These are phyloP conservation scores for Kokia cookei DNA, from an alignment of 441 rosid species.

Conservation along the genomic window DNA sequence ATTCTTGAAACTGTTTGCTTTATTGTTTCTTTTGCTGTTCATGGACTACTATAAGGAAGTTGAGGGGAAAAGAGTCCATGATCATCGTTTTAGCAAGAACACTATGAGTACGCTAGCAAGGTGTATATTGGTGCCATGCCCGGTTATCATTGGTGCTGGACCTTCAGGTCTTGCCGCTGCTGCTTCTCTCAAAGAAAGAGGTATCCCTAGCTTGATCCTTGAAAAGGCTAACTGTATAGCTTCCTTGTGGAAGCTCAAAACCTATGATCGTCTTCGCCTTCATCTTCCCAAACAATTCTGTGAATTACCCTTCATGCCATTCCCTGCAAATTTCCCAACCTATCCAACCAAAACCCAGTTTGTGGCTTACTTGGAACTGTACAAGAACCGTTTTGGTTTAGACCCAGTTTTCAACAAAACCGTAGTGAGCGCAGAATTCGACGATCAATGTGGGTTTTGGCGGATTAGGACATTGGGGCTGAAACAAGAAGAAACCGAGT, in stretches of 20 bases:
- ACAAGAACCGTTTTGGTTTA: conserved; percentile 31
- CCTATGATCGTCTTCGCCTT: conserved; percentile 81
- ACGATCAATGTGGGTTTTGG: conserved; percentile 43
- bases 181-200: conserved; percentile 59
- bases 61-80: conserved; percentile 55
- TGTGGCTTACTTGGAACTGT: conserved; percentile 43
- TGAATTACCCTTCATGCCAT: conserved; percentile 64
- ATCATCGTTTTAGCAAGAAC: conserved; percentile 36
- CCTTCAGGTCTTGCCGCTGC: conserved; percentile 77
- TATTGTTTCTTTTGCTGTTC: neutral
- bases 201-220: conserved; percentile 53
- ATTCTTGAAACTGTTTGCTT: neutral
- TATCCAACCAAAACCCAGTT: conserved; percentile 78
- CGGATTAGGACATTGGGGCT: conserved; percentile 36
- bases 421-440: conserved; percentile 55
- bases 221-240: conserved; percentile 66
- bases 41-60: conserved; percentile 49
- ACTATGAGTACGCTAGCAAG: conserved; percentile 14
- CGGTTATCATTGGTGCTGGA: conserved; percentile 81
- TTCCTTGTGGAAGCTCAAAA: conserved; percentile 69
- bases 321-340: conserved; percentile 60
- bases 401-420: conserved; percentile 44
- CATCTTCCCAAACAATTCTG: conserved; percentile 80
- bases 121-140: conserved; percentile 34
- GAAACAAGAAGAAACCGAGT: conserved; percentile 35